phyloP scores from a whole-genome alignment of 768 basidiomycete species.

The Psilocybe tampanensis region DNA sequence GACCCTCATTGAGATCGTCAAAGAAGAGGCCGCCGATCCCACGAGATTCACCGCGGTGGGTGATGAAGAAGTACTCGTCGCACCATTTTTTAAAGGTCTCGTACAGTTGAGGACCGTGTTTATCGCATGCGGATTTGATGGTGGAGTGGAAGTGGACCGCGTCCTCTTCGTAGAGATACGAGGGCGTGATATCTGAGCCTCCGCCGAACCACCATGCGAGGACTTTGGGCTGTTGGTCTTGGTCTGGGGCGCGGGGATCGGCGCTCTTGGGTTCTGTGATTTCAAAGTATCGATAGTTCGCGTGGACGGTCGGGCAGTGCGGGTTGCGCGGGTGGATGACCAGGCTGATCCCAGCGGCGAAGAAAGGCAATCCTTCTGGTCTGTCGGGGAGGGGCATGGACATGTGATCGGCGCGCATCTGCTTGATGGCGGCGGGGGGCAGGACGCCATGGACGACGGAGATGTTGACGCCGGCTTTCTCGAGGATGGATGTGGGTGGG shows the following conservation, averaged over 20 bases:
- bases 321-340: constrained; percentile 96
- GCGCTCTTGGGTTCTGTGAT: constrained; percentile 55
- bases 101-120: constrained; percentile 69
- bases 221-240: constrained; percentile 46
- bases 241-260: constrained; percentile 23
- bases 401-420: constrained; percentile 94
- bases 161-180: constrained; percentile 89
- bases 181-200: constrained; percentile 92
- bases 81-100: constrained; percentile 92
- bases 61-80: constrained; percentile 95
- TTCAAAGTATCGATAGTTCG: constrained; percentile 98
- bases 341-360: constrained; percentile 89
- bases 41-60: constrained; percentile 83
- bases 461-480: constrained; percentile 97
- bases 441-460: constrained; percentile 88
- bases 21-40: constrained; percentile 97
- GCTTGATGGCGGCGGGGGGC: constrained; percentile 85
- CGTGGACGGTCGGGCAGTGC: constrained; percentile 90
- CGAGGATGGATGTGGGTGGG: constrained; percentile 57
- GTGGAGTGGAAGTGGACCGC: constrained; percentile 84
- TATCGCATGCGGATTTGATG: constrained; percentile 75
- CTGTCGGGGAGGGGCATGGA: constrained; percentile 68
- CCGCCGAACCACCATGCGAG: constrained; percentile 99
- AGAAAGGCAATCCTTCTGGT: constrained; percentile 79
- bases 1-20: constrained; percentile 79